Evolutionary conservation across 331 rosid genomes (phyloP).

Genomic region (Pyrus hybrid): DNA sequence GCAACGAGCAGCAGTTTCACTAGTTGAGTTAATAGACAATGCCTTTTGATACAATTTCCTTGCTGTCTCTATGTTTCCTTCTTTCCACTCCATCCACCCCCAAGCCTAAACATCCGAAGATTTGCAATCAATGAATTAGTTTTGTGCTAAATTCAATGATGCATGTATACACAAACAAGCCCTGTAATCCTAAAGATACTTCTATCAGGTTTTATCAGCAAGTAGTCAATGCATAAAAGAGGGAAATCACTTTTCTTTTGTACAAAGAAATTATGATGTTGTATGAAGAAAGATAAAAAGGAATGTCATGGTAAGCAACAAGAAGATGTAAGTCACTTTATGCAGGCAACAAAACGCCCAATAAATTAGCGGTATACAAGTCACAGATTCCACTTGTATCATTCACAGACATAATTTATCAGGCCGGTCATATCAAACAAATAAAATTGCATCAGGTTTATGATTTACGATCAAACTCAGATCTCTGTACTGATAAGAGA

Average conservation of each 20-base stretch:
- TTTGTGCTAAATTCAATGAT: constrained; percentile 1
- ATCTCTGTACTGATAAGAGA: neutral
- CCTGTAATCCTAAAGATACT: neutral
- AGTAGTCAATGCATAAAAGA: neutral
- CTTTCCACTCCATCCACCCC: constrained; percentile 99
- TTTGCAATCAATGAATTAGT: constrained; percentile 15
- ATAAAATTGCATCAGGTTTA: neutral
- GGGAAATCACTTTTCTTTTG: neutral
- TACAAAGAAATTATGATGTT: neutral
- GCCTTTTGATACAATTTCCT: constrained; percentile 76
- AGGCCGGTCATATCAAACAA: neutral
- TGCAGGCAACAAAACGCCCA: neutral
- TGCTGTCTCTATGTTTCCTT: constrained; percentile 72
- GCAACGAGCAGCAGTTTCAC: constrained; percentile 91
- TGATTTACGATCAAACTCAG: neutral
- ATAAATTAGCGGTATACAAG: neutral
- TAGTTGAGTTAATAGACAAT: constrained; percentile 45
- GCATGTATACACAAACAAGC: neutral
- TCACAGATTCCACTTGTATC: neutral
- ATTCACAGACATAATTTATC: neutral
- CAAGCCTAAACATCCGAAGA: constrained; percentile 65
- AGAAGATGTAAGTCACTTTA: neutral
- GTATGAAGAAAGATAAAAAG: neutral
- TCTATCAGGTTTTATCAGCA: neutral
- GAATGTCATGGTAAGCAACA: neutral